A percentile compares a stretch with the other conserved stretches of the same genome.
Conservation (phyloP, 805 yeast genomes). For the Tetrapisispora iriomotensis region DNA sequence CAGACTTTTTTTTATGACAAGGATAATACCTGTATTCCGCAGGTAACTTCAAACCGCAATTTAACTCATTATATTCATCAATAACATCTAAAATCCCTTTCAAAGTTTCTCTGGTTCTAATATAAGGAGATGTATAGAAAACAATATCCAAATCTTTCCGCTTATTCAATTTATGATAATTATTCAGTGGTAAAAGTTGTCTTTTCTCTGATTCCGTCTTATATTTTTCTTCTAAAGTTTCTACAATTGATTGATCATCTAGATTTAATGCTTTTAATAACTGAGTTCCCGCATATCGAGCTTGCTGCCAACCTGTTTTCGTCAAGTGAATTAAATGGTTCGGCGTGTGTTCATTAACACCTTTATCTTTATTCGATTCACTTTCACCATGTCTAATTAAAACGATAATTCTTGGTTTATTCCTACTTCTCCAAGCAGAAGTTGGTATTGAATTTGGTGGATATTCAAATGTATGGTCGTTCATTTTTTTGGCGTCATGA, state of each 20-base stretch:
- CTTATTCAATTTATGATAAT: conserved; percentile 28
- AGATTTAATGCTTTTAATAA: conserved; percentile 27
- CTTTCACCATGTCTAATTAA: conserved; percentile 89
- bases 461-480: too few species aligned
- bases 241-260: conserved; percentile 16
- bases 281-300: conserved; percentile 49
- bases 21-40: conserved; percentile 20
- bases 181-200: conserved; percentile 11
- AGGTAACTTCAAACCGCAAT: conserved; percentile 10
- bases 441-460: conserved; percentile 1
- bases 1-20: conserved; percentile 18
- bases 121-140: conserved; percentile 80
- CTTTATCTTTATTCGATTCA: conserved; percentile 79
- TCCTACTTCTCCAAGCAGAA: neutral
- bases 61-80: conserved; percentile 23
- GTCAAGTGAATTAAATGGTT: conserved; percentile 77
- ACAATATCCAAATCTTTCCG: conserved; percentile 48
- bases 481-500: too few species aligned
- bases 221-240: conserved; percentile 16
- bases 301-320: conserved; percentile 55
- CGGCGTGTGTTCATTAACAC: conserved; percentile 66
- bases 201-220: conserved; percentile 5
- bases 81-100: conserved; percentile 56
- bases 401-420: conserved; percentile 50
- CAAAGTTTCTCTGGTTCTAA: conserved; percentile 76